phyloP scores from a whole-genome alignment of 2,329 filamentous ascomycete species.

The Trichoderma atrobrunneum region DNA sequence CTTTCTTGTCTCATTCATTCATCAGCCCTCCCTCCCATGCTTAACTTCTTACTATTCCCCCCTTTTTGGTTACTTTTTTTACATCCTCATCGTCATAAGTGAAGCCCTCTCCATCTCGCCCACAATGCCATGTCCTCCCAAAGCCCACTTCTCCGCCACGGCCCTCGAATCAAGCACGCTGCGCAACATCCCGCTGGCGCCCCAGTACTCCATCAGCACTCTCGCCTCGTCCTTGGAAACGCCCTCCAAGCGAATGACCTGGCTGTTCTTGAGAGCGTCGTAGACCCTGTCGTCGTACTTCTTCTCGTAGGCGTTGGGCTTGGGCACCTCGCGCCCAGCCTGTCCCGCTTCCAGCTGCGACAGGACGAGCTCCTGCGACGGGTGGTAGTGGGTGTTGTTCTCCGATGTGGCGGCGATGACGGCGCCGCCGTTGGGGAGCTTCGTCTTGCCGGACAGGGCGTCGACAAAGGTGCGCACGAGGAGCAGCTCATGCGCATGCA shows the following conservation, averaged over 20 bases:
- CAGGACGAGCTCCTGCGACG: slow-evolving; percentile 68
- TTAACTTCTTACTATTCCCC: neutral
- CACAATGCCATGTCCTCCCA: slow-evolving; percentile 76
- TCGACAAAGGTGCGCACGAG: slow-evolving; percentile 73
- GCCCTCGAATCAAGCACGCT: slow-evolving; percentile 65
- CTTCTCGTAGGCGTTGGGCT: slow-evolving; percentile 52
- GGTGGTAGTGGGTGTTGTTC: slow-evolving; percentile 64
- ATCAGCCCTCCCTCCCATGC: neutral
- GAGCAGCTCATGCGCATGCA: slow-evolving; percentile 83
- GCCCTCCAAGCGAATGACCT: slow-evolving; percentile 60
- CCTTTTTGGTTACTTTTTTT: slow-evolving; percentile 24
- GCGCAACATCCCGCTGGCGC: slow-evolving; percentile 75
- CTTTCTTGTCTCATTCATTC: neutral
- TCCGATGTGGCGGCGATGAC: slow-evolving; percentile 71
- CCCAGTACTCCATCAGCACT: slow-evolving; percentile 89
- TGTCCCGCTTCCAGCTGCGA: slow-evolving; percentile 50
- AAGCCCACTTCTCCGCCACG: slow-evolving; percentile 78
- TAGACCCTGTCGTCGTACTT: slow-evolving; percentile 58
- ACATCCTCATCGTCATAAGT: slow-evolving; percentile 49
- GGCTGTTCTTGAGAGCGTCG: slow-evolving; percentile 48
- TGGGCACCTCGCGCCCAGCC: slow-evolving; percentile 38
- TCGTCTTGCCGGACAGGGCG: slow-evolving; percentile 60
- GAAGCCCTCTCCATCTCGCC: slow-evolving; percentile 77
- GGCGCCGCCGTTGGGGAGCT: slow-evolving; percentile 70
- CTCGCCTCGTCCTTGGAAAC: slow-evolving; percentile 72